A percentile compares a stretch with the other conserved stretches of the same genome.
Evolutionary conservation across 306 rosid species (phyloP).

Genomic region (Crotalaria pallida): DNA sequence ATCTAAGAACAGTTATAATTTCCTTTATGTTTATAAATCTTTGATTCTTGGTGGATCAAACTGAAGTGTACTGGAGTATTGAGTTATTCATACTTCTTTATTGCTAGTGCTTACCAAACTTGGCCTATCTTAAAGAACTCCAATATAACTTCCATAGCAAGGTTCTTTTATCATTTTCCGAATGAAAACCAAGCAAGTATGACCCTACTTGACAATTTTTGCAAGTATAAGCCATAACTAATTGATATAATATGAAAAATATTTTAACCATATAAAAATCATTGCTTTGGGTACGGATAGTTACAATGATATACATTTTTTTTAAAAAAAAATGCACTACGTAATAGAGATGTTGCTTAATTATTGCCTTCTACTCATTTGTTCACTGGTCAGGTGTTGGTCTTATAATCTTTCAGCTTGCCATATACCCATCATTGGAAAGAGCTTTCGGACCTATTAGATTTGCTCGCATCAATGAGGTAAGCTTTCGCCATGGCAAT

Average conservation of each 20-base stretch:
- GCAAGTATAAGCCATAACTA: not conserved
- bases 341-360: not conserved
- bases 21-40: not conserved
- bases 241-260: not conserved
- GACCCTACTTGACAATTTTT: not conserved
- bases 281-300: not conserved
- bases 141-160: not conserved
- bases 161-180: not conserved
- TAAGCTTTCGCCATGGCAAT: slow-evolving; percentile 9
- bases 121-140: not conserved
- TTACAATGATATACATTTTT: not conserved
- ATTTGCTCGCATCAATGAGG: slow-evolving; percentile 38
- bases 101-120: not conserved
- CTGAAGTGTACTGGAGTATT: not conserved
- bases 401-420: slow-evolving; percentile 39
- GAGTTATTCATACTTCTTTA: not conserved
- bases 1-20: not conserved
- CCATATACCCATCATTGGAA: slow-evolving; percentile 44
- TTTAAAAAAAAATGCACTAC: not conserved
- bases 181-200: not conserved
- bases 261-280: not conserved
- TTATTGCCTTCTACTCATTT: not conserved
- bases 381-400: slow-evolving; percentile 38
- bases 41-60: not conserved
- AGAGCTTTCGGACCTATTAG: slow-evolving; percentile 35